Evolutionary conservation across 331 rosid genomes (phyloP).

Genomic region (Arachis monticola): DNA sequence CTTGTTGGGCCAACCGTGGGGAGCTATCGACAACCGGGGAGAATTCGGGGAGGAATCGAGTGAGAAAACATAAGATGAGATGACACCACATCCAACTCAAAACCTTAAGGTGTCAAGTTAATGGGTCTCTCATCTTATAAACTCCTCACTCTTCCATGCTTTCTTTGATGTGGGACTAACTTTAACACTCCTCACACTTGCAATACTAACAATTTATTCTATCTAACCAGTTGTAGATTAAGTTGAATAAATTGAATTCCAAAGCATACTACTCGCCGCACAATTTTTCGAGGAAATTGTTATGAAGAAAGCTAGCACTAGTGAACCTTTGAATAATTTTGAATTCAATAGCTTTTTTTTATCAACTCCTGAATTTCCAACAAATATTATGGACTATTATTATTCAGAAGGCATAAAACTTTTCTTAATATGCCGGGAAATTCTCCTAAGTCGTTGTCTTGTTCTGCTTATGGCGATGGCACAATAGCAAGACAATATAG

Average conservation of each 20-base stretch:
- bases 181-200: too few relatives aligned
- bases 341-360: conserved; percentile 10
- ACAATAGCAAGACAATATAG: neutral
- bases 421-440: conserved; percentile 4
- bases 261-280: neutral
- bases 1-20: too few relatives aligned
- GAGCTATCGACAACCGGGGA: too few relatives aligned
- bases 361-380: conserved; percentile 32
- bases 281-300: conserved; percentile 40
- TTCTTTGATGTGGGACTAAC: too few relatives aligned
- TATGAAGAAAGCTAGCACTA: neutral
- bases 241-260: conserved; percentile 31
- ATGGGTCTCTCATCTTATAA: too few relatives aligned
- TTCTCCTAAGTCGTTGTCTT: conserved; percentile 10
- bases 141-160: too few relatives aligned
- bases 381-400: neutral
- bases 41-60: too few relatives aligned
- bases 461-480: neutral
- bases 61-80: too few relatives aligned
- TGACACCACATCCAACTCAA: too few relatives aligned
- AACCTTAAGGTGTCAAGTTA: too few relatives aligned
- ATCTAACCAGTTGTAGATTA: conserved; percentile 4
- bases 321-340: conserved; percentile 10
- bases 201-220: too few relatives aligned
- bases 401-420: neutral